A percentile compares a stretch with the other conserved stretches of the same genome.
Conservation (phyloP, 2,329 filamentous ascomycete species). For the Cercospora citrullina region DNA sequence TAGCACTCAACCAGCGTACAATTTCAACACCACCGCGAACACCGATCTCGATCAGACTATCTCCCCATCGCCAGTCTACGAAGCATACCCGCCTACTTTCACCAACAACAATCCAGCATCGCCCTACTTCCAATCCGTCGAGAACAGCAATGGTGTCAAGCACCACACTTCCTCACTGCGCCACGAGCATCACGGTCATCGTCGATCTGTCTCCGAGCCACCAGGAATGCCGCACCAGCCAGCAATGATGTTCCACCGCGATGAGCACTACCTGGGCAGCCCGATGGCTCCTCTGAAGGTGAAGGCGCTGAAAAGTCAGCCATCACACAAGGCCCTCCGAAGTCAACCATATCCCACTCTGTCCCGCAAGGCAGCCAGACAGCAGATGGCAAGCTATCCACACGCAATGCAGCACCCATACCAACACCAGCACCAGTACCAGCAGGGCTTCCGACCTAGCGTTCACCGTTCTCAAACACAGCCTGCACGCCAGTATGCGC, state of each 20-base stretch:
- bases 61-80: constrained; percentile 18
- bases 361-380: background rate
- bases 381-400: constrained; percentile 6
- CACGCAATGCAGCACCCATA: constrained; percentile 20
- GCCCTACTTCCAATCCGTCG: constrained; percentile 31
- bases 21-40: constrained; percentile 4
- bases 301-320: constrained; percentile 19
- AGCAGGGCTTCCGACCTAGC: constrained; percentile 11
- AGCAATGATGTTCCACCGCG: constrained; percentile 29
- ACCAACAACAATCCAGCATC: constrained; percentile 12
- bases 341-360: constrained; percentile 14
- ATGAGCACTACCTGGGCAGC: constrained; percentile 28
- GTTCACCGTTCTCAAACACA: constrained; percentile 21
- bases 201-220: constrained; percentile 33
- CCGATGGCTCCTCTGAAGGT: constrained; percentile 11
- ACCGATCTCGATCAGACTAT: constrained; percentile 20
- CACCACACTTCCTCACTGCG: constrained; percentile 19
- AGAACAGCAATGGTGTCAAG: constrained; percentile 15
- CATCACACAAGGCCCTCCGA: constrained; percentile 21
- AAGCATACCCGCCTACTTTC: constrained; percentile 22
- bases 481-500: constrained; percentile 17
- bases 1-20: constrained; percentile 6
- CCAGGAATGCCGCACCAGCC: constrained; percentile 22
- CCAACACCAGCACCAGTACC: background rate
- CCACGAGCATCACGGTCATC: constrained; percentile 22